phyloP scores from a whole-genome alignment of 2,329 filamentous ascomycete species.

The Aspergillus tubingensis region DNA sequence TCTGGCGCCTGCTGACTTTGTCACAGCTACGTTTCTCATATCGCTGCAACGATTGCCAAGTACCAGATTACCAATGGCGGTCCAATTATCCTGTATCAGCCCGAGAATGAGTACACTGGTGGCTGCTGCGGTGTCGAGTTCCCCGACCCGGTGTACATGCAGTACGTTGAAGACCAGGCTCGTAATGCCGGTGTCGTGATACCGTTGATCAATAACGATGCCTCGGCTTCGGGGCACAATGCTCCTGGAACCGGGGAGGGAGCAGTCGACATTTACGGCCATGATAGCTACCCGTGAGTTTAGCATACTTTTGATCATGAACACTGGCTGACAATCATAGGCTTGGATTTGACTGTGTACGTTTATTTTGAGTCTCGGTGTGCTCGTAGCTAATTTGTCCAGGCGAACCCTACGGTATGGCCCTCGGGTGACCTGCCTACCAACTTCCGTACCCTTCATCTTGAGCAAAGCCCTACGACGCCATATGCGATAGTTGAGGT shows the following conservation, averaged over 20 bases:
- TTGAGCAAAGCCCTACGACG: constrained; percentile 63
- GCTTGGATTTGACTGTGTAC: constrained; percentile 45
- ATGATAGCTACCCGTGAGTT: constrained; percentile 62
- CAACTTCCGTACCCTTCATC: constrained; percentile 56
- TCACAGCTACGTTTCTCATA: constrained; percentile 59
- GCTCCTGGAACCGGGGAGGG: constrained; percentile 62
- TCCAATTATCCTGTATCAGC: constrained; percentile 75
- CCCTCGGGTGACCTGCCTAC: constrained; percentile 59
- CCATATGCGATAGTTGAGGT: constrained; percentile 66
- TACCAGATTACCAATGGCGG: constrained; percentile 82
- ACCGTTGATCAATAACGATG: constrained; percentile 76
- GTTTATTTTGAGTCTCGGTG: not conserved
- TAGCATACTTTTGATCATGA: not conserved
- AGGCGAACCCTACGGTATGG: constrained; percentile 63
- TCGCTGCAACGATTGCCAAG: constrained; percentile 68
- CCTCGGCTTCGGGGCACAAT: constrained; percentile 60
- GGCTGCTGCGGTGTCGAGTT: constrained; percentile 55
- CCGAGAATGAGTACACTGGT: constrained; percentile 76
- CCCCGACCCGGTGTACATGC: constrained; percentile 69
- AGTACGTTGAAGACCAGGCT: constrained; percentile 69
- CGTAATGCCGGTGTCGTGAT: constrained; percentile 69
- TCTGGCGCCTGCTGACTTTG: constrained; percentile 11
- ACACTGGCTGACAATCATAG: constrained; percentile 18
- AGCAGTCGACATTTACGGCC: constrained; percentile 65
- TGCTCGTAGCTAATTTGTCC: constrained; percentile 13